Base-by-base conservation (phyloP, 2,329 filamentous ascomycete genomes). In the Fusarium poae region DNA sequence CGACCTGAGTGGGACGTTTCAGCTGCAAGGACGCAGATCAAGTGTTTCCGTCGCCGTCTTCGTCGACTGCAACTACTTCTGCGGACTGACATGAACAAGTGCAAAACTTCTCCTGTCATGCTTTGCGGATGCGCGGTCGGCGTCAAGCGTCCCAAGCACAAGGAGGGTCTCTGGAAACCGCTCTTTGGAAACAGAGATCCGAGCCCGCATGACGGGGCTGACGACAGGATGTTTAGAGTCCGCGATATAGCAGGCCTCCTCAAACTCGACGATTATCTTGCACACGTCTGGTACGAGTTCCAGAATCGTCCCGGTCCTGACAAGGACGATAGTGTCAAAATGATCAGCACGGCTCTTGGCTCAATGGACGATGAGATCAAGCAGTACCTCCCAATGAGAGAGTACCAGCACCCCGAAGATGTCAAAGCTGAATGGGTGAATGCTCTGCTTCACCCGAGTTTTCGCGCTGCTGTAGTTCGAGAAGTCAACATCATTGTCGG, bases 191-290 rank as follows among this genome's bases (percentile, higher is more conserved):
- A 12, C 12, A 29, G 20, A 0, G 25, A 2, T 27, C 27, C 27
- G 8, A 27, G 27, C 27, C 27, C 27, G 8, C 27, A 27, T 27
- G 27, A 27, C 27, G 27, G 27, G 9, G 27, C 27, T 5, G 57
- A 53, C 1, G 50, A 68, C 2, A 42, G 34, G 3, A 20, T 11
- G 2, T 62, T 70, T 10, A 44, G 20, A 7, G 15, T 63, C 5
- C 57, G 63, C 2, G 69, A 70, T 30, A 11, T 72, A n/a, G 69
- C 67, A 6, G 23, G 57, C 5, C 52, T 72, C 3, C 37, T 70
- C 15, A 57, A 67, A 4, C 30, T 72, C 0, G 69, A 68, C 12
- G 69, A 72, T 23, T 70, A 48, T 21, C 40, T 71, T 6, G 57
- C 62, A 0, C 50, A 49, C n/a, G 46, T 34, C 32, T 34, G 32